A percentile compares a stretch with the other conserved stretches of the same genome.
phyloP scores from a whole-genome alignment of 345 rosid species.

The Fremontodendron californicum region DNA sequence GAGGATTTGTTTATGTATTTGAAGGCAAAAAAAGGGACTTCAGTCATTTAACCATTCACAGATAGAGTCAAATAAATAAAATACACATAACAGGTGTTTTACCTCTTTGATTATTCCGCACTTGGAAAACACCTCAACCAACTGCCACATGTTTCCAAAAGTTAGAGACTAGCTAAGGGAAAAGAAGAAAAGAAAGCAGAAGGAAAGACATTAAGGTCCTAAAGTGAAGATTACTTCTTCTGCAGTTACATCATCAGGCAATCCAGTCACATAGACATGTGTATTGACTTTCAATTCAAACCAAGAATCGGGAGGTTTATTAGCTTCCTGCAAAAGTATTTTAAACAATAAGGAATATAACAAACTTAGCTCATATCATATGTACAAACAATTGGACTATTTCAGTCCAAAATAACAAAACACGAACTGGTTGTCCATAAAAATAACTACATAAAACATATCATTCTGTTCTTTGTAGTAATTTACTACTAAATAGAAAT shows the following conservation, averaged over 20 bases:
- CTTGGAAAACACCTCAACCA: constrained; percentile 88
- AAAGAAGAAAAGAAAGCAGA: constrained; percentile 4
- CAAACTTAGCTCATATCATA: background rate
- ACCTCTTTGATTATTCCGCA: constrained; percentile 99
- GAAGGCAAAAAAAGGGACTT: background rate
- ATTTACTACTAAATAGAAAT: background rate
- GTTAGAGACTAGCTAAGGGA: constrained; percentile 23
- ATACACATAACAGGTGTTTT: constrained; percentile 10
- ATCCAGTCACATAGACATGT: constrained; percentile 86
- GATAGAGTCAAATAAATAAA: background rate
- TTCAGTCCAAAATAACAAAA: background rate
- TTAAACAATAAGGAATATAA: background rate
- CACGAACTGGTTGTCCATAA: background rate
- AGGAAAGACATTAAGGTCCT: background rate
- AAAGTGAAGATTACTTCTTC: constrained; percentile 74
- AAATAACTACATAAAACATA: background rate
- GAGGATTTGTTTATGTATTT: background rate
- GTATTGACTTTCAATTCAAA: constrained; percentile 97
- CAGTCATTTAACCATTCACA: background rate
- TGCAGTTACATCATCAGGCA: constrained; percentile 80
- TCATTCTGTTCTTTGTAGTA: background rate
- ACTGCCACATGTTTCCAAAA: constrained; percentile 41
- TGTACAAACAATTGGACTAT: background rate
- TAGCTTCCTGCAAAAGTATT: constrained; percentile 65
- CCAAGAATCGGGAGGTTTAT: constrained; percentile 94